Base-by-base conservation (phyloP, 495 filamentous ascomycete genomes). In the Penicillium coprophilum region DNA sequence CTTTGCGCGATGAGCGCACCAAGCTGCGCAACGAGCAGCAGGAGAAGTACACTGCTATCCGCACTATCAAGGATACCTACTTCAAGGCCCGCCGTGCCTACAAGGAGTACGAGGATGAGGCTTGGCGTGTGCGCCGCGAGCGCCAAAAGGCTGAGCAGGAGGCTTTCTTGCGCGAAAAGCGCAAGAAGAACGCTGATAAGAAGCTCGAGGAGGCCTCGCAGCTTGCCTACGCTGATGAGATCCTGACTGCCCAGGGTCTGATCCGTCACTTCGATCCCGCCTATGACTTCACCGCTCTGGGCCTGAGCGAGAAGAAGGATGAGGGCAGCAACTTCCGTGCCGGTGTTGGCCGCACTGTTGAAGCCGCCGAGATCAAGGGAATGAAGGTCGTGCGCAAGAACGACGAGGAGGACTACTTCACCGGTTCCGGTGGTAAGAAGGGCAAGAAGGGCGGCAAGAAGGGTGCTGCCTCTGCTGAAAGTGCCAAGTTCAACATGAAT, bases 181-280 rank as follows among this genome's bases (percentile, higher is more conserved):
- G 86, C 73, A 91, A 87, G 77, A 88, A 92, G 74, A 79, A 89
- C 28, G 94, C 94, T 19, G 82, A 81, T 49, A 80, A 92, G 78
- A 88, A 90, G 72, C 83, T 96, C 46, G 92, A 92, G 68, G 92
- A 96, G 75, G 94, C 95, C 56, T 92, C 89, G 51, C 81, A 85
- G 59, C 91, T 84, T 0, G 94, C 94, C 40, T 99, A 90, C 76
- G 77, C 87, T 44, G 90, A 96, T 55, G 90, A 97, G 77, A 95
- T 99, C 65, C 80, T 90, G 44, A 87, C 87, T 48, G 90, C 90
- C 34, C 87, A 92, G 72, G 86, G 84, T 65, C 79, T 99, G 10
- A 87, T 97, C 55, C 85, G 86, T 48, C 92, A 91, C 82, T 92
- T 97, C 64, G 91, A 97, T 69, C 92, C 94, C 2, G 80, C 88